A percentile compares a stretch with the other conserved stretches of the same genome.
These are phyloP conservation scores for Euphorbia corollata DNA, from an alignment of 441 rosid species.

Conservation along the genomic window DNA sequence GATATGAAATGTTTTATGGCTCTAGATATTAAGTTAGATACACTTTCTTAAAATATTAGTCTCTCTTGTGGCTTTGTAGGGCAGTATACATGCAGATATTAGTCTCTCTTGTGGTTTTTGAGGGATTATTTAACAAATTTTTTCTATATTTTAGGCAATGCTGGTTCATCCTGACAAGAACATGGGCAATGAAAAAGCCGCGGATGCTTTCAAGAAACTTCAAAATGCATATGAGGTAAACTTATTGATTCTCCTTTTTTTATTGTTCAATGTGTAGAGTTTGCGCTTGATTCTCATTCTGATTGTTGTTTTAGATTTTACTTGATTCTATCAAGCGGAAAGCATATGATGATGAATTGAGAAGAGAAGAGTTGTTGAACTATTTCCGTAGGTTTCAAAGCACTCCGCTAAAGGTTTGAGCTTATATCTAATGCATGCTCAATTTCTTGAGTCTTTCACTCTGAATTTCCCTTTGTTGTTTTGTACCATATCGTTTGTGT, in stretches of 20 bases:
- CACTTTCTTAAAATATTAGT: background rate
- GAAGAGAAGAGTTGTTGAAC: constrained; percentile 75
- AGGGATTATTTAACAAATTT: background rate
- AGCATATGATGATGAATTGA: constrained; percentile 76
- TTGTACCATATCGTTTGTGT: background rate
- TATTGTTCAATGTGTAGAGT: background rate
- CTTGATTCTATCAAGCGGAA: constrained; percentile 75
- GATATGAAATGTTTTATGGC: background rate
- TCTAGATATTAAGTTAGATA: constrained; percentile 8
- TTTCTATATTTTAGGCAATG: constrained; percentile 58
- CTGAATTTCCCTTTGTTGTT: constrained; percentile 4
- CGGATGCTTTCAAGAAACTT: constrained; percentile 95
- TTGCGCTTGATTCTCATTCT: constrained; percentile 13
- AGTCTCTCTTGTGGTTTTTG: background rate
- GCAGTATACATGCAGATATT: constrained; percentile 4
- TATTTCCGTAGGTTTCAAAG: constrained; percentile 66
- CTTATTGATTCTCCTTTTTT: constrained; percentile 16
- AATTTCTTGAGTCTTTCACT: background rate
- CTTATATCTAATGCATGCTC: constrained; percentile 10
- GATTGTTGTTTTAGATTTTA: constrained; percentile 40
- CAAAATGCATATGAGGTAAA: constrained; percentile 94
- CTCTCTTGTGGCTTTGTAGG: background rate
- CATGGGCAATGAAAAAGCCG: constrained; percentile 95
- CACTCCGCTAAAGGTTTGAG: constrained; percentile 62
- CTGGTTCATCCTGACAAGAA: constrained; percentile 99